Base-by-base conservation (phyloP, 306 rosid genomes). In the Quercus agrifolia region DNA sequence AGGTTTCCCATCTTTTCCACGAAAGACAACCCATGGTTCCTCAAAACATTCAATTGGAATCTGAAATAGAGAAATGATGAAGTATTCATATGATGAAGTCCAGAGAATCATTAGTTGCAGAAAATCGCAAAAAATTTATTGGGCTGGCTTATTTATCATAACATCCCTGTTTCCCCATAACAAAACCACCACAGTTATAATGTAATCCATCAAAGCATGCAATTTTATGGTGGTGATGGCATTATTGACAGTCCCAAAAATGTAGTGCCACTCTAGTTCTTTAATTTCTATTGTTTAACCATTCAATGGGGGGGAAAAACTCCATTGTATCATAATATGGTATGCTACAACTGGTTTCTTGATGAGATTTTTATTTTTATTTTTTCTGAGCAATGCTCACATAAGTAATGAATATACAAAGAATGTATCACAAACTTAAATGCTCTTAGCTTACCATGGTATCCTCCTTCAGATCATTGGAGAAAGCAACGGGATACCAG, bases 401-500 rank as follows among this genome's bases (percentile, higher is more conserved):
- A 79, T 38, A 15, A 79, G 31, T 25, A 70, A 58, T 11, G 19
- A 73, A 49, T 2, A 33, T 7, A 49, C 2, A 25, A 66, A 46
- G 57, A 66, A 71, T 54, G 55, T 17, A 30, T 19, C 4, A 17
- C 61, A 35, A 56, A n/a, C 5, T 20, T 56, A 74, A 2, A 14
- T 6, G 19, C 54, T 21, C 72, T 20, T 64, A 46, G 81, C 92
- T 74, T 87, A 96, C 99, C 99, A 93, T 96, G 30, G 86, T 90
- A 82, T 96, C 98, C 19, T 89, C 92, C 80, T 91, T 93, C 54
- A 96, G 86, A 90, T 80, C 94, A 41, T 46, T 27, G 67, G 94
- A 82, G 90, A 96, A 96, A 74, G 99, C 96, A 77, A 93, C 90
- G 5, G 99, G 99, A 79, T 91, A 96, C 99, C 99, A 96, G 85